Conservation (phyloP, 768 basidiomycete species). For the Lyophyllum atratum region DNA sequence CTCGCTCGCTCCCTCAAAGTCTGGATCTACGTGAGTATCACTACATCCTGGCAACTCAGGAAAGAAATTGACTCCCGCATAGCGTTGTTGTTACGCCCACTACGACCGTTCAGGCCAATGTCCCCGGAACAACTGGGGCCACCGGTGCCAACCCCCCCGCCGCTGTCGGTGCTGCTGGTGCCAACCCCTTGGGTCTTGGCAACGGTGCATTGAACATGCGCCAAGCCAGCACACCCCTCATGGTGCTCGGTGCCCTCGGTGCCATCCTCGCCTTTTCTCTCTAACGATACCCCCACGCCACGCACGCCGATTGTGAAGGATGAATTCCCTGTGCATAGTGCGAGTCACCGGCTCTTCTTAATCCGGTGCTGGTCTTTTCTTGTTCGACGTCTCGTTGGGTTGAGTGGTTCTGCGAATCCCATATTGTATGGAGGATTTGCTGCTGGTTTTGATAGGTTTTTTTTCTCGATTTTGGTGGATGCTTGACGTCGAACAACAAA, state of each 20-base stretch:
- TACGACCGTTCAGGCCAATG: constrained; percentile 10
- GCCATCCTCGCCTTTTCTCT: constrained; percentile 39
- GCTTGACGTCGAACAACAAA: constrained; percentile 20
- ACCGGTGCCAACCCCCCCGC: constrained; percentile 4
- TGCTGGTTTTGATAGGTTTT: constrained; percentile 16
- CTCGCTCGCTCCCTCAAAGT: constrained; percentile 18
- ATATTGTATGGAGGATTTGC: constrained; percentile 16
- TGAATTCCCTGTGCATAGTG: constrained; percentile 15
- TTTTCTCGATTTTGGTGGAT: constrained; percentile 21
- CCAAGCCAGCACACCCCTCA: constrained; percentile 41
- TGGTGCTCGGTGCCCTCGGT: constrained; percentile 41
- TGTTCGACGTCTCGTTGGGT: neutral
- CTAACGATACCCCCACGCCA: constrained; percentile 33
- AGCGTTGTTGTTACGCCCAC: constrained; percentile 26
- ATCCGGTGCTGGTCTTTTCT: constrained; percentile 20
- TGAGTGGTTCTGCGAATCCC: constrained; percentile 20
- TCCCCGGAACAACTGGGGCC: constrained; percentile 4
- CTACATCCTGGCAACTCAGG: neutral
- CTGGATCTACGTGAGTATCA: constrained; percentile 17
- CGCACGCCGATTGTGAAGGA: constrained; percentile 16
- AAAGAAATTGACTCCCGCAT: neutral
- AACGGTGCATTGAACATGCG: constrained; percentile 35
- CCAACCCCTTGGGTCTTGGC: constrained; percentile 29
- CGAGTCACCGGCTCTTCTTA: constrained; percentile 18
- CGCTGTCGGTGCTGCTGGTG: constrained; percentile 45